Base-by-base conservation (phyloP, 176 grass and related monocot genomes). In the Rhipidocladum racemiflorum region DNA sequence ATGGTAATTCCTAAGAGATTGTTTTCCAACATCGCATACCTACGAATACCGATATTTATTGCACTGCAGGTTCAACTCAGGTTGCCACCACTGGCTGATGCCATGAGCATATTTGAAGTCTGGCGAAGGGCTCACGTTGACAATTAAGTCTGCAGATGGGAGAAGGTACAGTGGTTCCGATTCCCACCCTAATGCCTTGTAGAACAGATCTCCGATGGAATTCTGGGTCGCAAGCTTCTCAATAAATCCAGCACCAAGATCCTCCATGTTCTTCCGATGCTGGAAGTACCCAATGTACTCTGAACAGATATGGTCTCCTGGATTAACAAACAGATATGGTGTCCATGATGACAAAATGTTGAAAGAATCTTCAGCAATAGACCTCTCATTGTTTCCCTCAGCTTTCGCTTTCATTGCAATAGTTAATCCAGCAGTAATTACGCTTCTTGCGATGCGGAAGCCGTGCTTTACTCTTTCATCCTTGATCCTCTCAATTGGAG, bases 281-380 rank as follows among this genome's bases (percentile, higher is more conserved):
- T 99, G 86, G 32, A 95, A 99, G 71, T 99, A 99, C 54, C 92
- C 92, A 45, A 95, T 95, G 78, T 95, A 99, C 70, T 95, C 96
- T 9, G 92, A 95, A 80, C 96, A 99, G 25, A 99, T 68, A 88
- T 93, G 87, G 21, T 95, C 96, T 60, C 81, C 82, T 45, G 96
- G 96, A 64, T 95, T 95, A 65, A 95, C 64, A 60, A 90, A 99
- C 61, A 99, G 85, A 72, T 87, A 72, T 20, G 96, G 96, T 13
- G 84, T 81, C 96, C 96, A 99, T 29, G 87, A 75, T 65, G 90
- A 80, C 39, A 99, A 71, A 61, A 88, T 88, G 72, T 76, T 81
- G 76, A 98, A 98, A 68, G 92, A 76, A 20, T 95, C 92, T 75
- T 95, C 91, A 8, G 81, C 75, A 42, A 85, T 46, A 70, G 92